These are phyloP conservation scores for Cercis canadensis DNA, from an alignment of 306 rosid species.

Conservation along the genomic window DNA sequence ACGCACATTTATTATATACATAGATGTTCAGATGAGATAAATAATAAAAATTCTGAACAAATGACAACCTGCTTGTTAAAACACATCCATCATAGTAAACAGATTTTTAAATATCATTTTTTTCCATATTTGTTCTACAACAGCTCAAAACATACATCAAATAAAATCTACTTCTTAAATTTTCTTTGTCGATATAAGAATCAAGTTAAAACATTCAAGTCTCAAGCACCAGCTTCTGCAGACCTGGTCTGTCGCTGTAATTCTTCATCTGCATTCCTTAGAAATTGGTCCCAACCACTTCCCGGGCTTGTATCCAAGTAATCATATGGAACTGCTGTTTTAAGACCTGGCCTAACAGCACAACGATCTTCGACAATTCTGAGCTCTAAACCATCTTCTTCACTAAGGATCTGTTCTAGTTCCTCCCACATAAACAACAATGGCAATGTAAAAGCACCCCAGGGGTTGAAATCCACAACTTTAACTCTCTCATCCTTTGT, in stretches of 20 bases:
- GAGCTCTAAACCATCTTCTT: slow-evolving; percentile 46
- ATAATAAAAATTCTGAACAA: no score
- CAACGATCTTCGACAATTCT: slow-evolving; percentile 77
- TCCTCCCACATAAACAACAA: slow-evolving; percentile 80
- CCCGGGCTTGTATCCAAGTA: slow-evolving; percentile 75
- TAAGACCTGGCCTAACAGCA: slow-evolving; percentile 77
- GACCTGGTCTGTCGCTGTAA: slow-evolving; percentile 51
- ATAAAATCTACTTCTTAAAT: not conserved
- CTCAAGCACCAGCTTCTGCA: slow-evolving; percentile 63
- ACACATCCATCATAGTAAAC: no score
- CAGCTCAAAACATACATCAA: no score
- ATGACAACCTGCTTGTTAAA: no score
- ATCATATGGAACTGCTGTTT: slow-evolving; percentile 84
- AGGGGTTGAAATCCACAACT: slow-evolving; percentile 84
- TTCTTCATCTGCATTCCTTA: slow-evolving; percentile 73
- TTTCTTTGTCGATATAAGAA: slow-evolving; percentile 14
- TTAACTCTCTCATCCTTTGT: slow-evolving; percentile 58
- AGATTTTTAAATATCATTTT: no score
- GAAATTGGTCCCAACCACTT: slow-evolving; percentile 87
- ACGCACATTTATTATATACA: no score
- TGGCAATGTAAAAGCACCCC: slow-evolving; percentile 79
- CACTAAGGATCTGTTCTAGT: slow-evolving; percentile 47
- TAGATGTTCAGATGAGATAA: no score
- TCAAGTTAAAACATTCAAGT: not conserved
- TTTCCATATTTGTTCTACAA: no score